phyloP scores from a whole-genome alignment of 139 green algal genomes.

The Coelastrella sp. region DNA sequence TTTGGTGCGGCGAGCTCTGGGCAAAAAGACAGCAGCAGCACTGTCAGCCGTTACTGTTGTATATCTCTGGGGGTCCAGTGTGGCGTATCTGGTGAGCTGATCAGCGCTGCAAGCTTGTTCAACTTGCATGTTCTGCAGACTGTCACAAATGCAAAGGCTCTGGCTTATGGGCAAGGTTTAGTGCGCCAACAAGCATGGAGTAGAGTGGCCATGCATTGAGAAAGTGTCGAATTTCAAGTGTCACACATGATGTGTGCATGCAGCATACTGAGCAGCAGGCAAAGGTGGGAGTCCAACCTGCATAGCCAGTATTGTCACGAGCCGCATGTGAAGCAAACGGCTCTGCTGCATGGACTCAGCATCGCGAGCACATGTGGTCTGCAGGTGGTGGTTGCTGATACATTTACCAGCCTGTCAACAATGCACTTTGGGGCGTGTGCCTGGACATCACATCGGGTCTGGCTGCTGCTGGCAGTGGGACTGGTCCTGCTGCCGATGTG shows the following conservation, averaged over 20 bases:
- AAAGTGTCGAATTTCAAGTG: too few species aligned
- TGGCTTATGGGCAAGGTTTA: too few species aligned
- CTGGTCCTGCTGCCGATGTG: slow-evolving; percentile 69
- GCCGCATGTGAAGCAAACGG: too few species aligned
- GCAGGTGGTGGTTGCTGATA: slow-evolving; percentile 82
- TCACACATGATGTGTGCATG: too few species aligned
- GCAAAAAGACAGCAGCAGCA: slow-evolving; percentile 60
- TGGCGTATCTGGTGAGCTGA: slow-evolving; percentile 73
- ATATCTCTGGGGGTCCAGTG: slow-evolving; percentile 76
- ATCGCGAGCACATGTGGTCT: neutral
- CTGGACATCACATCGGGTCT: slow-evolving; percentile 39
- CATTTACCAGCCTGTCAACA: slow-evolving; percentile 65
- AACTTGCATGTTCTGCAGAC: too few species aligned
- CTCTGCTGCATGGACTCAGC: too few species aligned
- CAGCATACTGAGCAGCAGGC: too few species aligned
- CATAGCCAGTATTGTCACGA: too few species aligned
- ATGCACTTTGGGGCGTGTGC: slow-evolving; percentile 36
- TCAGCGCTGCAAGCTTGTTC: too few species aligned
- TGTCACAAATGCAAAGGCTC: neutral
- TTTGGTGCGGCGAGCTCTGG: slow-evolving; percentile 70
- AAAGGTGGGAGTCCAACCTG: too few species aligned
- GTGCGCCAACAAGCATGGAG: too few species aligned
- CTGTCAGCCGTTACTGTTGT: slow-evolving; percentile 69
- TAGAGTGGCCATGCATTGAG: too few species aligned
- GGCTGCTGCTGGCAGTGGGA: slow-evolving; percentile 52